phyloP scores from a whole-genome alignment of 306 rosid species.

The Astragalus membranaceus region DNA sequence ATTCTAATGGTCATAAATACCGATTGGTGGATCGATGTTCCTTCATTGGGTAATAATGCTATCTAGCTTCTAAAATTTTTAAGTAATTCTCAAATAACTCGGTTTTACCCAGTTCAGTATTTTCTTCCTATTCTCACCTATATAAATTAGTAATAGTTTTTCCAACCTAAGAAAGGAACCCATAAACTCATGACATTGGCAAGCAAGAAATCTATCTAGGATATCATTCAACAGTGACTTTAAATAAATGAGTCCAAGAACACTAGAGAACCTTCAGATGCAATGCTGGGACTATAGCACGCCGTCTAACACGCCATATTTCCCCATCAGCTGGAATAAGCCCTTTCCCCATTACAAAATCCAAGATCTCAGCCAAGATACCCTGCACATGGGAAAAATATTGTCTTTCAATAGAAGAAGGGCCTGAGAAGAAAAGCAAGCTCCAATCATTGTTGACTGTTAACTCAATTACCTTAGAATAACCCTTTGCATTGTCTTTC shows the following conservation, averaged over 20 bases:
- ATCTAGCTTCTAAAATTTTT: background rate
- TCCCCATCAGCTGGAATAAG: constrained; percentile 99
- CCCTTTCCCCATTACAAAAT: constrained; percentile 97
- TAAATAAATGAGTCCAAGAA: constrained; percentile 15
- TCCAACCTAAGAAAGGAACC: constrained; percentile 6
- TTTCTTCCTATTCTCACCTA: background rate
- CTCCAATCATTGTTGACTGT: background rate
- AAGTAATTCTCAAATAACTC: no score
- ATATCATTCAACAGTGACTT: constrained; percentile 6
- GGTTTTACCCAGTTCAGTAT: background rate
- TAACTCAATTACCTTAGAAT: constrained; percentile 67
- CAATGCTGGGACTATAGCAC: constrained; percentile 89
- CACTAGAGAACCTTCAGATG: constrained; percentile 62
- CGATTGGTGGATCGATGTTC: background rate
- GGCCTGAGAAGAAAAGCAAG: background rate
- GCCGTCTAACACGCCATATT: constrained; percentile 84
- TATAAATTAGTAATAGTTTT: background rate
- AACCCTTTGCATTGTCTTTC: constrained; percentile 83
- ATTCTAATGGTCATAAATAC: constrained; percentile 1
- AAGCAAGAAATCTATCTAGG: constrained; percentile 1
- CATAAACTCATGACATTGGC: background rate
- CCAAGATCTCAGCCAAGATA: constrained; percentile 92
- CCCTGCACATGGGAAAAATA: constrained; percentile 50
- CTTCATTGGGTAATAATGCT: constrained; percentile 6
- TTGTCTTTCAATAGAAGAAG: background rate